These are phyloP conservation scores for Globisporangium splendens DNA, from an alignment of 352 stramenopile species.

Conservation along the genomic window DNA sequence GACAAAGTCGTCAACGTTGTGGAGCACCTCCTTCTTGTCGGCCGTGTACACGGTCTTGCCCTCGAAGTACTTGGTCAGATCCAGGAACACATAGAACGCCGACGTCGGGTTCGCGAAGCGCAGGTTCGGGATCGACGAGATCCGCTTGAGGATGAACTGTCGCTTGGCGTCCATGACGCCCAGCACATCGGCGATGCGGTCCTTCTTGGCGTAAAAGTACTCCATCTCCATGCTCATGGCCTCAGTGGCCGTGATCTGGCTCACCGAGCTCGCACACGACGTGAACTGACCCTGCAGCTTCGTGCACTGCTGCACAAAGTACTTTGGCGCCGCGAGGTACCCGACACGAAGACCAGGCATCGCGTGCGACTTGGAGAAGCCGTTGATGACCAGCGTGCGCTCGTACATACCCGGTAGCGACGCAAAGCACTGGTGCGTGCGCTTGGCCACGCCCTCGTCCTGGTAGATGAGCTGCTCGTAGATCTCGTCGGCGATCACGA, in stretches of 20 bases:
- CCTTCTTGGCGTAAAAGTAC: conserved; percentile 37
- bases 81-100: conserved; percentile 95
- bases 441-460: conserved; percentile 49
- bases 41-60: conserved; percentile 39
- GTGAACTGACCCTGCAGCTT: conserved; percentile 96
- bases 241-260: conserved; percentile 89
- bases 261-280: conserved; percentile 91
- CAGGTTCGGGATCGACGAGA: conserved; percentile 86
- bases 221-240: conserved; percentile 86
- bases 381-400: conserved; percentile 93
- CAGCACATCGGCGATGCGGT: conserved; percentile 53
- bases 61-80: conserved; percentile 84
- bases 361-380: conserved; percentile 96
- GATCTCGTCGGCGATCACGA: conserved; percentile 94
- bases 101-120: conserved; percentile 85
- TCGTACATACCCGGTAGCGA: conserved; percentile 82
- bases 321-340: conserved; percentile 82
- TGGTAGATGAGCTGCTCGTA: conserved; percentile 95
- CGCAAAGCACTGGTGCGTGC: conserved; percentile 68
- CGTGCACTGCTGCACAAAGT: conserved; percentile 83
- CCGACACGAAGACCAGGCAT: conserved; percentile 96
- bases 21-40: conserved; percentile 25
- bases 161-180: conserved; percentile 81
- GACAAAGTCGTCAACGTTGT: conserved; percentile 75
- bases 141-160: conserved; percentile 84